Base-by-base conservation (phyloP, 257 asterid genomes). In the Gynochthodes officinalis region DNA sequence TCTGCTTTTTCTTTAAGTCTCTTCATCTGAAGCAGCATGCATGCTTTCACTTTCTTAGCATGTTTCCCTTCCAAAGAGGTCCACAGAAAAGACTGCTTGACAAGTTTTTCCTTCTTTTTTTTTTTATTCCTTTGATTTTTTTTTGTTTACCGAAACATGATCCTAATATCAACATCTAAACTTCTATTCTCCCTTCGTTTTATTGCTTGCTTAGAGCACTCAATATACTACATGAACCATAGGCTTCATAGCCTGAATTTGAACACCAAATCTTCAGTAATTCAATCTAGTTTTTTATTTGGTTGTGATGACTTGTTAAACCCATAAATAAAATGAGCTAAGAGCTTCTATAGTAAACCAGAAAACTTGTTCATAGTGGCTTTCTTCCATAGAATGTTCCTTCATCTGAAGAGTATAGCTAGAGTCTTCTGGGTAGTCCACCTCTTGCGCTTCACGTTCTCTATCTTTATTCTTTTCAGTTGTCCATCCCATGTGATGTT, bases 1-100 rank as follows among this genome's bases (percentile, higher is more conserved):
- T 57, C 42, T 52, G 64, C 46, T 33, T 59, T 59, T 18, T 19
- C 6, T 11, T 32, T 8, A 63, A 65, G 71, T 64, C 70, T 66
- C 62, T 71, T 80, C 74, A 57, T 12, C 60, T 53, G 39, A 66
- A 71, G 78, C 76, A 74, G 67, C 18, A 61, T 61, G 42, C 46
- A 35, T 71, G 65, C 81, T 80, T 73, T 67, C 67, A 69, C 80
- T 74, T 78, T 72, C 57, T 58, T 49, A 60, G 76, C 81, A 79
- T 71, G 64, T 69, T 76, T 79, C 68, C 53, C 69, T 30, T 54
- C 78, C 64, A 42, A 65, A 65, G 50, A 30, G 66, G 68, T 43
- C 68, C 39, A 19, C 44, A 59, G 55, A 19, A 53, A 72, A 59
- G 49, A 52, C 43, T 39, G 21, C 33, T 9, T 32, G 48, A 54